A percentile compares a stretch with the other conserved stretches of the same genome.
Evolutionary conservation across 2,329 filamentous ascomycete species (phyloP).

Genomic region (Fusarium tanahbumbuense): DNA sequence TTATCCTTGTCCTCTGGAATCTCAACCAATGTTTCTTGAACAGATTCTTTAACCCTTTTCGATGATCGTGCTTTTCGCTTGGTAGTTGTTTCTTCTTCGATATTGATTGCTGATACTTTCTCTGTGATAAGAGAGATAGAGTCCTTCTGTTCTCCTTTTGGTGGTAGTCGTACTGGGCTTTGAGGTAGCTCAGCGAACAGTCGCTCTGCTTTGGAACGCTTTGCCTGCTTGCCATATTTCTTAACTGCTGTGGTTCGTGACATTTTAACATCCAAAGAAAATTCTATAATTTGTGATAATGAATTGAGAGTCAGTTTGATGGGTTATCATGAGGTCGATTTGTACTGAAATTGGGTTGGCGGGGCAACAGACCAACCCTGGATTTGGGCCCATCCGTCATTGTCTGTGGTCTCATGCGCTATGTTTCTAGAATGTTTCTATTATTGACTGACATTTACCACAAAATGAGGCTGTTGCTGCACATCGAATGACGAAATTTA

Average conservation of each 20-base stretch:
- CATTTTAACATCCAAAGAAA: conserved; percentile 53
- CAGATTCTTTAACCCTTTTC: conserved; percentile 7
- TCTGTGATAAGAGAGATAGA: conserved; percentile 51
- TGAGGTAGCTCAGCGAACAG: conserved; percentile 65
- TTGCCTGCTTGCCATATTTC: conserved; percentile 64
- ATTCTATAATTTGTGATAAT: not conserved
- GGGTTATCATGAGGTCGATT: conserved; percentile 3
- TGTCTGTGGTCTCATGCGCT: not conserved
- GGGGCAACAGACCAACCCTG: conserved; percentile 34
- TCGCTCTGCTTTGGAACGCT: conserved; percentile 59
- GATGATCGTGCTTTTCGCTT: conserved; percentile 32
- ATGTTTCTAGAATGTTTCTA: conserved; percentile 11
- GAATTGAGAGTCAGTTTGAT: not conserved
- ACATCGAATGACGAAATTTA: no score
- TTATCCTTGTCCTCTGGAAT: conserved; percentile 7
- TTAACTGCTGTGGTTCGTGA: conserved; percentile 56
- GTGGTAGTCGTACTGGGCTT: conserved; percentile 57
- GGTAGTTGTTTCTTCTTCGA: conserved; percentile 38
- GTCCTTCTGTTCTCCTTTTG: conserved; percentile 37
- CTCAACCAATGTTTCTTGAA: conserved; percentile 26
- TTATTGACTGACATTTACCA: not conserved
- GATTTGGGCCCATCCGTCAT: not conserved
- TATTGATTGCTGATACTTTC: conserved; percentile 49
- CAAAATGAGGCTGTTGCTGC: not conserved
- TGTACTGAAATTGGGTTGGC: conserved; percentile 38